These are phyloP conservation scores for Taxillus chinensis DNA, from an alignment of 164 flowering plant genomes.

Conservation along the genomic window DNA sequence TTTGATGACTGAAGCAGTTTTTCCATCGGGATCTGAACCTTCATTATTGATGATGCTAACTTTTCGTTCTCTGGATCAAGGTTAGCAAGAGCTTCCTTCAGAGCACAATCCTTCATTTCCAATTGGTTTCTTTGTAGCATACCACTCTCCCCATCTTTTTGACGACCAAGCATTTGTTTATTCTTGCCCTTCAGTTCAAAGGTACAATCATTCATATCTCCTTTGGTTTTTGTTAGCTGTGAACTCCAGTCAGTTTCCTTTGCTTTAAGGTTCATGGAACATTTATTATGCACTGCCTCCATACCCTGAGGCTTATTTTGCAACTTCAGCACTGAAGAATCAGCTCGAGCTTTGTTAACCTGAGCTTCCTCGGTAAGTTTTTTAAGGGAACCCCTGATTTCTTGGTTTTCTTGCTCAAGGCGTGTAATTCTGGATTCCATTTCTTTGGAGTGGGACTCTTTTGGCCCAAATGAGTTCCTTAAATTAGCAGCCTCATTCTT, in stretches of 20 bases:
- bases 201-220: slow-evolving; percentile 20
- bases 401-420: slow-evolving; percentile 50
- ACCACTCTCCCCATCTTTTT: slow-evolving; percentile 27
- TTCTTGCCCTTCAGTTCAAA: slow-evolving; percentile 21
- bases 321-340: slow-evolving; percentile 32
- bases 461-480: slow-evolving; percentile 33
- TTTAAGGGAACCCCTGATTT: slow-evolving; percentile 34
- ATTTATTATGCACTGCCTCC: slow-evolving; percentile 41
- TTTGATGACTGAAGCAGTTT: slow-evolving; percentile 24
- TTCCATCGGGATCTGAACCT: slow-evolving; percentile 15
- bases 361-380: slow-evolving; percentile 48
- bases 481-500: slow-evolving; percentile 40
- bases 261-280: slow-evolving; percentile 31
- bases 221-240: slow-evolving; percentile 19
- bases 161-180: slow-evolving; percentile 20
- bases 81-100: slow-evolving; percentile 15
- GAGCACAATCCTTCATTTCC: slow-evolving; percentile 16
- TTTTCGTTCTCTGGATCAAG: slow-evolving; percentile 13
- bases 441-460: slow-evolving; percentile 38
- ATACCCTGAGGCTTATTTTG: slow-evolving; percentile 38
- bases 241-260: slow-evolving; percentile 44
- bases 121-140: slow-evolving; percentile 13
- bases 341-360: slow-evolving; percentile 28
- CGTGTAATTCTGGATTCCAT: slow-evolving; percentile 27
- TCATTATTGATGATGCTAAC: slow-evolving; percentile 10